A percentile compares a stretch with the other conserved stretches of the same genome.
Conservation (phyloP, 139 green algal species). For the Edaphochlamys debaryana region DNA sequence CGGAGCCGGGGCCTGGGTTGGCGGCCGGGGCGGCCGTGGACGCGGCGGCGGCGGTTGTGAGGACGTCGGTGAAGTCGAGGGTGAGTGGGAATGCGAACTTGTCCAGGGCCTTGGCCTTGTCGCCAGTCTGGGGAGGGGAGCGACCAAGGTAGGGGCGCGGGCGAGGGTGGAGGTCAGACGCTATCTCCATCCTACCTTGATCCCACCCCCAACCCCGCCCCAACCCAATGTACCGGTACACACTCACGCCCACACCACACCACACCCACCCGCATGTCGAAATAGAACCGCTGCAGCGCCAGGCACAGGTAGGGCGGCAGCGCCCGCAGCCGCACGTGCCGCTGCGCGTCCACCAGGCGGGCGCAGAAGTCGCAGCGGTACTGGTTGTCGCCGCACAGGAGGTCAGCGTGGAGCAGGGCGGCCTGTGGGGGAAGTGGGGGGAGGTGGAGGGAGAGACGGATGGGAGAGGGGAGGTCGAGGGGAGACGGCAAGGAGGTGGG, state of each 20-base stretch:
- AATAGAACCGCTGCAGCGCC: constrained; percentile 93
- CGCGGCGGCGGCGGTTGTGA: background rate
- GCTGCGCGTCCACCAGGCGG: constrained; percentile 76
- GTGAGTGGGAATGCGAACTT: constrained; percentile 83
- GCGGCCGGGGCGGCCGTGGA: background rate
- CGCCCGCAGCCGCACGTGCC: constrained; percentile 69
- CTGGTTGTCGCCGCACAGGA: constrained; percentile 86
- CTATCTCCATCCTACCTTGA: no score
- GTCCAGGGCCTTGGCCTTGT: constrained; percentile 84
- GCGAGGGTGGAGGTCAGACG: no score
- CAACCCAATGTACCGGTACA: no score
- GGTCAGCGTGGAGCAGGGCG: constrained; percentile 70
- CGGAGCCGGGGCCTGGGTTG: background rate
- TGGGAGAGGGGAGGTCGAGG: no score
- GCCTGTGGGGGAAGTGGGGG: constrained; percentile 36
- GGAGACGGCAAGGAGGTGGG: no score
- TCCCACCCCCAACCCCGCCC: no score
- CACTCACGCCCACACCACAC: no score
- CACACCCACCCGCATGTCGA: constrained; percentile 75
- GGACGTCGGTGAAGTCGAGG: constrained; percentile 64
- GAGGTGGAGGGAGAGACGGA: background rate
- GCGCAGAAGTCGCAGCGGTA: constrained; percentile 85
- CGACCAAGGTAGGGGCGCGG: no score
- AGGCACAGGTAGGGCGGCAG: constrained; percentile 88
- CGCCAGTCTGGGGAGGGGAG: constrained; percentile 60